phyloP scores from a whole-genome alignment of 352 stramenopile species.

The Nothophytophthora sp. region DNA sequence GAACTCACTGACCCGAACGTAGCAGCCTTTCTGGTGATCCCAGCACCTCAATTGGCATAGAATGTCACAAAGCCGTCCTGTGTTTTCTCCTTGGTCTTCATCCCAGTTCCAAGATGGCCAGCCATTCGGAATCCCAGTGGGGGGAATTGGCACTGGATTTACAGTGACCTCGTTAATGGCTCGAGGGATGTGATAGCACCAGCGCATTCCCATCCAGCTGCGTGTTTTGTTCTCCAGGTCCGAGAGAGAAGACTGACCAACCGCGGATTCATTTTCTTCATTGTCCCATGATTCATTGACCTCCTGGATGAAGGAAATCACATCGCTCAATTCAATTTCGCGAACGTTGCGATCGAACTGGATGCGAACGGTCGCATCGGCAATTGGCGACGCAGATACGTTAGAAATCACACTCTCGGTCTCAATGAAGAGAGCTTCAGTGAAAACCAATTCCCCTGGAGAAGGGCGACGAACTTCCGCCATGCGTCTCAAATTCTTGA shows the following conservation, averaged over 20 bases:
- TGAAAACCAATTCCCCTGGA: conserved; percentile 69
- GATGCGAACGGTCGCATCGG: conserved; percentile 16
- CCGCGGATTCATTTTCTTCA: conserved; percentile 12
- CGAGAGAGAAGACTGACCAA: conserved; percentile 19
- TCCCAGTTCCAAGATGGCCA: conserved; percentile 65
- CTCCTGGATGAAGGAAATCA: conserved; percentile 48
- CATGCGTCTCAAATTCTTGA: conserved; percentile 55
- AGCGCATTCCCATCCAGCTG: conserved; percentile 81
- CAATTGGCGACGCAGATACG: conserved; percentile 4
- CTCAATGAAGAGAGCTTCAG: conserved; percentile 67
- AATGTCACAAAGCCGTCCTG: conserved; percentile 62
- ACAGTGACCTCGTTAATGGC: conserved; percentile 49
- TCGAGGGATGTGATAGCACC: conserved; percentile 77
- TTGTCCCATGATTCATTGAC: conserved; percentile 61
- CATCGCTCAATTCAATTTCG: conserved; percentile 32
- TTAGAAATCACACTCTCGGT: conserved; percentile 32
- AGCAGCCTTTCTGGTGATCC: conserved; percentile 52
- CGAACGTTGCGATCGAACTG: conserved; percentile 24
- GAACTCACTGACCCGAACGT: conserved; percentile 62
- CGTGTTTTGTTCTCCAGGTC: conserved; percentile 51
- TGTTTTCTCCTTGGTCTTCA: conserved; percentile 22
- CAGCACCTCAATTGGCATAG: conserved; percentile 74
- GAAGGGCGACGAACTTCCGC: conserved; percentile 45
- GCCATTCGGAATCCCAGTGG: conserved; percentile 50
- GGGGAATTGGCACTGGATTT: conserved; percentile 61